These are phyloP conservation scores for Cordia subcordata DNA, from an alignment of 257 asterid species.

Conservation along the genomic window DNA sequence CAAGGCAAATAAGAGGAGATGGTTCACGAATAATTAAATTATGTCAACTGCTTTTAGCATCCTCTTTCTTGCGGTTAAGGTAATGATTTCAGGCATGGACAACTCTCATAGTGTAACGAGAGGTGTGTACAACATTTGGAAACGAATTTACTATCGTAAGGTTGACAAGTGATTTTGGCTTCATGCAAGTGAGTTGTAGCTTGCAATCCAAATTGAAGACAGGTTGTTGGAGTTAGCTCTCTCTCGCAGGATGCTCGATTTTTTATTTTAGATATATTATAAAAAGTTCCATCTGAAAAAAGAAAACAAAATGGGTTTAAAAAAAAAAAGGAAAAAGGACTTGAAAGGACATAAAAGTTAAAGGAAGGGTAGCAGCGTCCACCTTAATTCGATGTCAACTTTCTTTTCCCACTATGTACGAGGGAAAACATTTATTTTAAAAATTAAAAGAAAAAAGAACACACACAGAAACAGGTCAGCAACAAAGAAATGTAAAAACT, in stretches of 20 bases:
- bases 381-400: not conserved
- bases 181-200: constrained; percentile 6
- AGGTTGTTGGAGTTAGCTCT: not conserved
- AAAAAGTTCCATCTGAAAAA: too few relatives aligned
- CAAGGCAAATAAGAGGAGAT: too few relatives aligned
- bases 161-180: constrained; percentile 1
- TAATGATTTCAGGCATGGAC: not conserved
- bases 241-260: constrained; percentile 5
- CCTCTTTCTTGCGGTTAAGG: not conserved
- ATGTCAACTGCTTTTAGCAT: not conserved
- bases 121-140: constrained; percentile 4
- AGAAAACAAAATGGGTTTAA: too few relatives aligned
- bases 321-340: not conserved
- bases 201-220: not conserved
- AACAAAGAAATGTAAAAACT: not conserved
- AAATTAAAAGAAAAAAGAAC: too few relatives aligned
- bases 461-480: not conserved
- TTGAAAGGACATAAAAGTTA: not conserved
- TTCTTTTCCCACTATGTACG: not conserved
- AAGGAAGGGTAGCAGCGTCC: constrained; percentile 2
- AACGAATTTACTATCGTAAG: constrained; percentile 3
- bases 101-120: constrained; percentile 4
- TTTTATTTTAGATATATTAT: too few relatives aligned
- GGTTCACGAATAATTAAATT: too few relatives aligned
- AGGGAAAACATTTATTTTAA: not conserved